phyloP scores from a whole-genome alignment of 352 stramenopile species.

The Pythium dissimile region DNA sequence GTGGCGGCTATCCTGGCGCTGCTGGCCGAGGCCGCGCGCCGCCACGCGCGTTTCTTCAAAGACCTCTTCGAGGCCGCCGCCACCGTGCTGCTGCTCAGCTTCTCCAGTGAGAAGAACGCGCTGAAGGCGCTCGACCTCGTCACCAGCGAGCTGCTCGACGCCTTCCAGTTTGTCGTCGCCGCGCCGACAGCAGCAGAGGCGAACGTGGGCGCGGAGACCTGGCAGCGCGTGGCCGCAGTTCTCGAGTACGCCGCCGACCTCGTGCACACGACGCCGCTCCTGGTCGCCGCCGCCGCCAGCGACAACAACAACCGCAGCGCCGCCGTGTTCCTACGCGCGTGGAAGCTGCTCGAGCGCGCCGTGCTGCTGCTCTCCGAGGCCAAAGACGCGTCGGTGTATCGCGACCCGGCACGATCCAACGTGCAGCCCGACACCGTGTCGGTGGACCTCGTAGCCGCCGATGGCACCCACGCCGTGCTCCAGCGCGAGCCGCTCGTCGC shows the following conservation, averaged over 20 bases:
- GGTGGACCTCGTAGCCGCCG: constrained; percentile 41
- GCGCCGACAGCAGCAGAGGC: constrained; percentile 7
- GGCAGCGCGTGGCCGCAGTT: constrained; percentile 34
- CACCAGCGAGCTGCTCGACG: constrained; percentile 31
- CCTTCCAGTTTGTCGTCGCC: constrained; percentile 36
- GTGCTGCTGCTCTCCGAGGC: constrained; percentile 54
- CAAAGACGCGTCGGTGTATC: constrained; percentile 56
- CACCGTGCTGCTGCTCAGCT: constrained; percentile 63
- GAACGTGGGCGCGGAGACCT: constrained; percentile 20
- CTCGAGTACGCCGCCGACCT: constrained; percentile 46
- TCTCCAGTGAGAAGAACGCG: constrained; percentile 74
- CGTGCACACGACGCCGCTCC: constrained; percentile 28
- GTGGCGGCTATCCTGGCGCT: constrained; percentile 53
- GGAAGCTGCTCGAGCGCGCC: constrained; percentile 54
- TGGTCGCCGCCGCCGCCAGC: constrained; percentile 1
- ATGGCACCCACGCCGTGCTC: constrained; percentile 26
- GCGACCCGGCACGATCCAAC: constrained; percentile 71
- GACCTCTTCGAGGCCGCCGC: constrained; percentile 55
- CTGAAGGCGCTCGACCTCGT: constrained; percentile 47
- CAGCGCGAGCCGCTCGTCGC: constrained; percentile 32
- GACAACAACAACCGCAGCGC: constrained; percentile 47
- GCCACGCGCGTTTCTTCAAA: constrained; percentile 16
- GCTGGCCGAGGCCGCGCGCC: constrained; percentile 30
- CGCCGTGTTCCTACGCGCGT: constrained; percentile 50
- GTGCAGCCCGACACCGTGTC: constrained; percentile 65